A percentile compares a stretch with the other conserved stretches of the same genome.
Conservation (phyloP, 345 rosid genomes). For the Lepidium sativum region DNA sequence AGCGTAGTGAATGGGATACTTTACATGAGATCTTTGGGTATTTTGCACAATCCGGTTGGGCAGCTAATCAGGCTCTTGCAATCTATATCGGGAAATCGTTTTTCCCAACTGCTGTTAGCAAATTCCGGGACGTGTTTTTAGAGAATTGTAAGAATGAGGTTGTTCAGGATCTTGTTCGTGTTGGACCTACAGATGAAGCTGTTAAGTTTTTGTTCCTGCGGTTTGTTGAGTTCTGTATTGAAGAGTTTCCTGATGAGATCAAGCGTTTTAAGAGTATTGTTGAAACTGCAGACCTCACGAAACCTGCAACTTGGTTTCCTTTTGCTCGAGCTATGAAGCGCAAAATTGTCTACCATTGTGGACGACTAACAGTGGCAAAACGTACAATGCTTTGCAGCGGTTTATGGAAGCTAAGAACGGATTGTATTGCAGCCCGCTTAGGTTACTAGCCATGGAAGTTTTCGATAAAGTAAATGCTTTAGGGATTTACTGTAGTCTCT, state of each 20-base stretch:
- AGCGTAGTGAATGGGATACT: slow-evolving; percentile 33
- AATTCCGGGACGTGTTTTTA: slow-evolving; percentile 44
- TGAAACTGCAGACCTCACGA: slow-evolving; percentile 75
- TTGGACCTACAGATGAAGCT: slow-evolving; percentile 64
- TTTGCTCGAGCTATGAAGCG: slow-evolving; percentile 92
- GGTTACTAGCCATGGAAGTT: slow-evolving; percentile 98
- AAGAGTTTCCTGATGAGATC: slow-evolving; percentile 69
- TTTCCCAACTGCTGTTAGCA: slow-evolving; percentile 62
- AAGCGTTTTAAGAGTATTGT: slow-evolving; percentile 51
- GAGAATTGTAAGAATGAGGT: slow-evolving; percentile 43
- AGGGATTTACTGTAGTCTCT: slow-evolving; percentile 88
- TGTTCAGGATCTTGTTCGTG: slow-evolving; percentile 39
- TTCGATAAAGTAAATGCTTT: slow-evolving; percentile 85
- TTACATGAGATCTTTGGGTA: slow-evolving; percentile 40
- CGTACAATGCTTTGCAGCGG: slow-evolving; percentile 78
- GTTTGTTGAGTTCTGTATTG: slow-evolving; percentile 78
- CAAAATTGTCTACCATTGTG: slow-evolving; percentile 82
- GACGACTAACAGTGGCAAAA: slow-evolving; percentile 94
- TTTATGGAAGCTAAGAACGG: slow-evolving; percentile 90
- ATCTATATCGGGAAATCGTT: slow-evolving; percentile 75
- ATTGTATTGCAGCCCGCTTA: slow-evolving; percentile 83
- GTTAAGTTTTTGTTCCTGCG: slow-evolving; percentile 71
- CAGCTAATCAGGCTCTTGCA: slow-evolving; percentile 77
- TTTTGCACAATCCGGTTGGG: slow-evolving; percentile 70
- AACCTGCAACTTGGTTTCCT: slow-evolving; percentile 90